Evolutionary conservation across 345 rosid species (phyloP), one percentile per base, ranked within the genome.

Genomic region (Ailanthus altissimus): DNA sequence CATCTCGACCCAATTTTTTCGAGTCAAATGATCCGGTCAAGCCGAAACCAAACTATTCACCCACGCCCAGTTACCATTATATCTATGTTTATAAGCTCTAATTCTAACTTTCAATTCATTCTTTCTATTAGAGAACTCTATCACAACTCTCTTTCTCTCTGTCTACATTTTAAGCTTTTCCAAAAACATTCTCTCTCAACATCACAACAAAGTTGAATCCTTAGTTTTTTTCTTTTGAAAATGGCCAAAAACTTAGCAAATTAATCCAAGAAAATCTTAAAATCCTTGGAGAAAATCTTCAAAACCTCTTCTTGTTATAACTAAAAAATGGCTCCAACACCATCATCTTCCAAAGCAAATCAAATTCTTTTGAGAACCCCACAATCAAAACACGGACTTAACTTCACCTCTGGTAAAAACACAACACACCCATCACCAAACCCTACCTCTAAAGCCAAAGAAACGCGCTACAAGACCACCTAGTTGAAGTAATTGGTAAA

Each of bases 401-500:
- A 88, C 80, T 92, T 93, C 90, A 60, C 80, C 26, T 77, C 89
- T 0, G 62, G 83, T 16, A 72, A 75, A 57, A 74, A 83, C 65
- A 86, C 77, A 67, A 77, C 85, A 0, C 81, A 83, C 75, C 88
- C 85, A 0, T 83, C 85, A 46, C 89, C 88, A 54, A 84, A 88
- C 79, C 90, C 88, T 2, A 84, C 79, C 65, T 47, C 84, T 2
- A 73, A 79, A 43, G 53, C 81, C 65, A 89, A 79, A 77, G 97
- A 90, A 72, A 68, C 76, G 83, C 83, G 8, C 86, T 78, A 25
- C 85, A 86, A 7, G 98, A 93, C 62, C 98, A 93, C 81, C 99
- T 98, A 0, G 87, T 96, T 0, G 98, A 96, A 83, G 99, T 96
- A 25, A 77, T 96, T 45, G 93, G 97, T 13, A 81, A 98, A 45